A percentile compares a stretch with the other conserved stretches of the same genome.
These are phyloP conservation scores for Scenedesmus sp. DNA, from an alignment of 163 green algal genomes.

Conservation along the genomic window DNA sequence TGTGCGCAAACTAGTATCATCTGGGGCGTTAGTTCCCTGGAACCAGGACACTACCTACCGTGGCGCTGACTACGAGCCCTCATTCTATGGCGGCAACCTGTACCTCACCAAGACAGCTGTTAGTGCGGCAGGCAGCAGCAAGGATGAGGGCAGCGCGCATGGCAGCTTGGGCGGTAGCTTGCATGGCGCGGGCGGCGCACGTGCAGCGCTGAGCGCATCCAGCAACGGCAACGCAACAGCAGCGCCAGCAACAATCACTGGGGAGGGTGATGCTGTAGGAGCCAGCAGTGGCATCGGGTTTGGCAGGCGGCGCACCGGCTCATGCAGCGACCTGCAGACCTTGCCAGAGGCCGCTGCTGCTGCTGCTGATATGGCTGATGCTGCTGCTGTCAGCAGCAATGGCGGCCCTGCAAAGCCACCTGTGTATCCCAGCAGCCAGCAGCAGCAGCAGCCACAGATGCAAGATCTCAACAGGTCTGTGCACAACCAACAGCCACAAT, in stretches of 20 bases:
- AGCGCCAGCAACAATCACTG: not conserved
- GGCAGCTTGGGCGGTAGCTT: slow-evolving; percentile 7
- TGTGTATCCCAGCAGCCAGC: not conserved
- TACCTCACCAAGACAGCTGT: slow-evolving; percentile 34
- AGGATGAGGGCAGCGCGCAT: slow-evolving; percentile 14
- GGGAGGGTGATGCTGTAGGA: not conserved
- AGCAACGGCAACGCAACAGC: not conserved
- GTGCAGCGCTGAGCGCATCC: not conserved
- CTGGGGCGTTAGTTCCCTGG: slow-evolving; percentile 28
- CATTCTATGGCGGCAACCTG: slow-evolving; percentile 48
- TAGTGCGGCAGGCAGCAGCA: not conserved
- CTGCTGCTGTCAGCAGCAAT: not conserved
- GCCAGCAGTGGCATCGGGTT: not conserved
- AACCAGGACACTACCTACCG: slow-evolving; percentile 47
- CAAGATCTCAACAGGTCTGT: not conserved
- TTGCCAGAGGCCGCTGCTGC: not conserved
- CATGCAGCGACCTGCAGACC: not conserved
- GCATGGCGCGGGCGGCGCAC: slow-evolving; percentile 2
- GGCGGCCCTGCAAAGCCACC: not conserved
- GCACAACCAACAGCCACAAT: not conserved
- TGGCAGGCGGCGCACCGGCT: not conserved
- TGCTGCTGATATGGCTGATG: not conserved
- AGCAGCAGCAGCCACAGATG: not conserved
- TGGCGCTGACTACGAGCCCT: slow-evolving; percentile 35
- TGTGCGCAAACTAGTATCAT: slow-evolving; percentile 30